Conservation (phyloP, 169 alveolate genomes). For the Eimeria praecox region DNA sequence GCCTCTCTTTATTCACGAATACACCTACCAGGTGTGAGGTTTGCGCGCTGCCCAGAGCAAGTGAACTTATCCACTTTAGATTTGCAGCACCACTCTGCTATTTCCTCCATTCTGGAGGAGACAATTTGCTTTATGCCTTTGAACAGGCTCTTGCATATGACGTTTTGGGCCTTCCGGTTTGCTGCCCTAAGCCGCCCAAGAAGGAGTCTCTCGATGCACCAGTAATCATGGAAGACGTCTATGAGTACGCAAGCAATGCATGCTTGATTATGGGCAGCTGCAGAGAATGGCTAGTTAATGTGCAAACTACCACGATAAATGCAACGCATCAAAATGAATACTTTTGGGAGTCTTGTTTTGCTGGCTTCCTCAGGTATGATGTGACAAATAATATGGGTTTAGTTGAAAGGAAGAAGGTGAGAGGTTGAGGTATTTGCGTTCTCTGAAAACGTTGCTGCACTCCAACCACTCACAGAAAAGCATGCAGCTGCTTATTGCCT, state of each 20-base stretch:
- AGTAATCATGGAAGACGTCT: constrained; percentile 44
- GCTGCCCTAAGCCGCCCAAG: constrained; percentile 26
- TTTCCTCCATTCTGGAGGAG: neutral
- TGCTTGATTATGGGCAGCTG: neutral
- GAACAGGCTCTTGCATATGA: constrained; percentile 80
- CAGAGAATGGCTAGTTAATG: neutral
- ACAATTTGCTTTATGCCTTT: neutral
- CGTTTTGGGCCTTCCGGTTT: constrained; percentile 74
- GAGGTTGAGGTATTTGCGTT: neutral
- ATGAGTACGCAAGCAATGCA: constrained; percentile 33
- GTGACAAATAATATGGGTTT: constrained; percentile 49
- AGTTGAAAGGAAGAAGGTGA: constrained; percentile 74
- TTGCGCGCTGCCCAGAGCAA: neutral
- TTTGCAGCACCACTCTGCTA: neutral
- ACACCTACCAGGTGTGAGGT: constrained; percentile 81
- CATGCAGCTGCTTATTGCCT: neutral
- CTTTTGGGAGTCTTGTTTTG: neutral
- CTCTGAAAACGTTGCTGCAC: neutral
- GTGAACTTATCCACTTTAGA: neutral
- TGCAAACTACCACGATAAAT: neutral
- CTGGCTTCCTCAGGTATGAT: constrained; percentile 57
- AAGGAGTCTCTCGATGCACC: neutral
- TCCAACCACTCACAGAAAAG: neutral
- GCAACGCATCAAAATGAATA: neutral
- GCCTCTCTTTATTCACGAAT: constrained; percentile 82